Conservation (phyloP, 2,329 filamentous ascomycete species). For the Eurotiales sp. region DNA sequence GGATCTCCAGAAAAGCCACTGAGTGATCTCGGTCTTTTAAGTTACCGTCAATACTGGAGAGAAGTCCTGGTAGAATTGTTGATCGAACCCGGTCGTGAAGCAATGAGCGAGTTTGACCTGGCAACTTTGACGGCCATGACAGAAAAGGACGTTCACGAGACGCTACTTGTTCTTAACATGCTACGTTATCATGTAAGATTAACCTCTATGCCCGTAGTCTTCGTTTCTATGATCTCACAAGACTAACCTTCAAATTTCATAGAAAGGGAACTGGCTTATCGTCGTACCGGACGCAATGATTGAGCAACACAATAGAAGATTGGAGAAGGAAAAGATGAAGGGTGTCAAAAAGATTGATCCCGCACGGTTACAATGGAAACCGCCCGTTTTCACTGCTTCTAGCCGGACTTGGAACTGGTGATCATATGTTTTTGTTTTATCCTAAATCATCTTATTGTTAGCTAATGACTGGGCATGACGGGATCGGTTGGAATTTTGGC, state of each 20-base stretch:
- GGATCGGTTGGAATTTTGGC: not conserved
- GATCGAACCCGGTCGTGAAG: conserved; percentile 63
- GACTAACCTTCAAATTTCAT: conserved; percentile 2
- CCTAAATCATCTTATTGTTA: not conserved
- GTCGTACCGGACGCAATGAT: conserved; percentile 83
- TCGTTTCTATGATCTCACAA: not conserved
- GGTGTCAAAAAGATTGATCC: conserved; percentile 71
- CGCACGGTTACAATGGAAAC: conserved; percentile 84
- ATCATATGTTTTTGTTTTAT: conserved; percentile 12
- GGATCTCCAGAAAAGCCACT: conserved; percentile 96
- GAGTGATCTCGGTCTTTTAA: conserved; percentile 85
- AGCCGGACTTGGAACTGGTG: conserved; percentile 95
- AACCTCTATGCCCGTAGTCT: not conserved
- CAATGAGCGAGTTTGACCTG: conserved; percentile 78
- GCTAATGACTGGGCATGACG: not conserved
- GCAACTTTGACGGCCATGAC: conserved; percentile 84
- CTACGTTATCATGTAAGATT: conserved; percentile 71
- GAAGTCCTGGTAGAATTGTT: conserved; percentile 88
- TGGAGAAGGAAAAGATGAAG: conserved; percentile 77
- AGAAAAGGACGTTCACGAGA: conserved; percentile 94
- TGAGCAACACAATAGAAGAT: conserved; percentile 62
- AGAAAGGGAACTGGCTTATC: conserved; percentile 92
- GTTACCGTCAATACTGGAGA: conserved; percentile 97
- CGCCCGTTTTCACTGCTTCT: conserved; percentile 86
- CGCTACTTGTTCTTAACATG: conserved; percentile 90